These are phyloP conservation scores for Backusella luteola DNA, from an alignment of 192 early-diverging fungal species.

Conservation along the genomic window DNA sequence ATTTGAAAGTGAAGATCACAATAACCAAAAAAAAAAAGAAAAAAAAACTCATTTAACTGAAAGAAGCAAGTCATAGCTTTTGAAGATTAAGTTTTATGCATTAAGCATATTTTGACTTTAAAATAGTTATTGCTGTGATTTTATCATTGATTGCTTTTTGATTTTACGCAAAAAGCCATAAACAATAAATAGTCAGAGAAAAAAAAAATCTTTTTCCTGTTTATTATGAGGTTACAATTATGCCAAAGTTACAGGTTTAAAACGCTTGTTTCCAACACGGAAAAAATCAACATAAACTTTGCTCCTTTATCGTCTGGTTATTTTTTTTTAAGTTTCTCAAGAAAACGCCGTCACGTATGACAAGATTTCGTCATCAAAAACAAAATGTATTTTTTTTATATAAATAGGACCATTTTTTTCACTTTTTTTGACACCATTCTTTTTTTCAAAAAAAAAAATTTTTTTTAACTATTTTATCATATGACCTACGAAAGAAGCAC, in stretches of 20 bases:
- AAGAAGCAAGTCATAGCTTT: too few relatives aligned
- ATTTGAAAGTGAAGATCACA: too few relatives aligned
- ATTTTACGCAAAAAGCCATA: not conserved
- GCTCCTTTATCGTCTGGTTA: not conserved
- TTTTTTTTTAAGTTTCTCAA: not conserved
- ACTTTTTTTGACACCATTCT: not conserved
- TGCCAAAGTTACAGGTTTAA: too few relatives aligned
- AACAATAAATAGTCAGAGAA: not conserved
- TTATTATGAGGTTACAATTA: too few relatives aligned
- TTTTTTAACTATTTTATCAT: not conserved
- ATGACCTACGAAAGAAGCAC: conserved; percentile 22
- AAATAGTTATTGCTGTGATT: not conserved
- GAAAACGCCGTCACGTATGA: not conserved
- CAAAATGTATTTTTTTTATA: not conserved
- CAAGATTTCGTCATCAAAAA: not conserved
- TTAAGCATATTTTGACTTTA: not conserved
- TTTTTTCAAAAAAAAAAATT: conserved; percentile 8
- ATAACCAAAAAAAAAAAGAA: too few relatives aligned
- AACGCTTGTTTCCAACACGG: too few relatives aligned
- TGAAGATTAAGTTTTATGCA: not conserved
- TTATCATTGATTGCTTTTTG: not conserved
- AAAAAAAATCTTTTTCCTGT: too few relatives aligned
- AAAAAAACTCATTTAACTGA: too few relatives aligned
- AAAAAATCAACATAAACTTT: too few relatives aligned
- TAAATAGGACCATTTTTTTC: not conserved